These are phyloP conservation scores for Chaetomium sp. DNA, from an alignment of 2,329 filamentous ascomycete species.

Conservation along the genomic window DNA sequence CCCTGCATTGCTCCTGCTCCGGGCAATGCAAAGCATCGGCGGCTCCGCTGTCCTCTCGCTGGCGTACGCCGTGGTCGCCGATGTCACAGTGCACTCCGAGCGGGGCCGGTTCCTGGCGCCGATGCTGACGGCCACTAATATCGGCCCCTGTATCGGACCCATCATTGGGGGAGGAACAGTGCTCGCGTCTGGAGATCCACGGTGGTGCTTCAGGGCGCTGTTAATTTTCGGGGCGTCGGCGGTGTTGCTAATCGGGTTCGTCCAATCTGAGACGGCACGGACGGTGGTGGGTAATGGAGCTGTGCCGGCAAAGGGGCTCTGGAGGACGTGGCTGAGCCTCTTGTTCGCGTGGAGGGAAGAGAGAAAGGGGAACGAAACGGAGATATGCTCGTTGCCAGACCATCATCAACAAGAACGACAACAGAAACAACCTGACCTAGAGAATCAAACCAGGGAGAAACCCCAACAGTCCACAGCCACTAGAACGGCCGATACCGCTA, in stretches of 20 bases:
- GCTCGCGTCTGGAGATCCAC: neutral
- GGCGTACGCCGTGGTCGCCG: conserved; percentile 1
- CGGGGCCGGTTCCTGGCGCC: conserved; percentile 3
- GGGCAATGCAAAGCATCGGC: conserved; percentile 3
- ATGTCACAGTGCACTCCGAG: conserved; percentile 3
- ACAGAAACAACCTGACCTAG: neutral
- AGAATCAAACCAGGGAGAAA: neutral
- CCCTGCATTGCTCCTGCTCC: conserved; percentile 1
- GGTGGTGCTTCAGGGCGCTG: conserved; percentile 3
- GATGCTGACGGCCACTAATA: conserved; percentile 4
- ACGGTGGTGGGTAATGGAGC: conserved; percentile 2
- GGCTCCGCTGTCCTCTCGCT: conserved; percentile 3
- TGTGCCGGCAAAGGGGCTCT: neutral
- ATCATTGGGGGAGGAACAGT: conserved; percentile 1
- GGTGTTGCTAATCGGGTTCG: neutral
- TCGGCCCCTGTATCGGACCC: conserved; percentile 2
- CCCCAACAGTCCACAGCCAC: no score
- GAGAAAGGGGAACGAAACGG: neutral
- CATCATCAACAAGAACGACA: neutral
- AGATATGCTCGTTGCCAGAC: neutral
- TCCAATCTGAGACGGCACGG: neutral
- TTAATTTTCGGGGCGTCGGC: conserved; percentile 2
- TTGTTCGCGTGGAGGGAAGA: neutral
- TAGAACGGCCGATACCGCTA: neutral
- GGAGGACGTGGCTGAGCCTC: conserved; percentile 3